These are phyloP conservation scores for Phellinidium pouzarii DNA, from an alignment of 1,284 basidiomycete species.

Conservation along the genomic window DNA sequence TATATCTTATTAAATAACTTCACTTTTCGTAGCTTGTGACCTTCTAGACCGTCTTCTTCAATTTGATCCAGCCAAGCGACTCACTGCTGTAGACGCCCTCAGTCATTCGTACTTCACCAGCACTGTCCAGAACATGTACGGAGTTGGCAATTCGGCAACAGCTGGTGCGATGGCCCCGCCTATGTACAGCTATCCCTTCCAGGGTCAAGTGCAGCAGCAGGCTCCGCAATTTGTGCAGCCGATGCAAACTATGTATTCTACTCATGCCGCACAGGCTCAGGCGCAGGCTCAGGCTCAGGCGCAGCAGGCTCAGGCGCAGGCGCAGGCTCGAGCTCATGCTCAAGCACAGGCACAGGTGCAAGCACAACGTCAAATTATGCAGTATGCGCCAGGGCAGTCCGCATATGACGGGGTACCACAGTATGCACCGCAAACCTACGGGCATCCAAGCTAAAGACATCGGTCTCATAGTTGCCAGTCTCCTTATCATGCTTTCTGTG, in stretches of 20 bases:
- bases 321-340: slow-evolving; percentile 26
- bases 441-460: slow-evolving; percentile 12
- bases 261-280: slow-evolving; percentile 32
- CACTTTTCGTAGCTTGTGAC: slow-evolving; percentile 65
- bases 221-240: slow-evolving; percentile 33
- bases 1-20: not conserved
- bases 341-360: slow-evolving; percentile 22
- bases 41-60: slow-evolving; percentile 93
- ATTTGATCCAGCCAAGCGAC: slow-evolving; percentile 91
- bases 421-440: slow-evolving; percentile 15
- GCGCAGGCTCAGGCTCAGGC: slow-evolving; percentile 31
- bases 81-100: slow-evolving; percentile 89
- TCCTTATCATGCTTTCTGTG: not conserved
- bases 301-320: slow-evolving; percentile 33
- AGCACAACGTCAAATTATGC: slow-evolving; percentile 17
- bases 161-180: slow-evolving; percentile 61
- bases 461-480: not conserved
- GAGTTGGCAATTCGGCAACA: slow-evolving; percentile 39
- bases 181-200: slow-evolving; percentile 62
- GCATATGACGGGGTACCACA: slow-evolving; percentile 15
- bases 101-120: slow-evolving; percentile 89
- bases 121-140: slow-evolving; percentile 30
- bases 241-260: slow-evolving; percentile 31
- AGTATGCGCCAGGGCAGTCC: slow-evolving; percentile 12
- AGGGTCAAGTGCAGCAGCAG: slow-evolving; percentile 35